Evolutionary conservation across 139 green algal species (phyloP).

Genomic region (Ostreobium quekettii): DNA sequence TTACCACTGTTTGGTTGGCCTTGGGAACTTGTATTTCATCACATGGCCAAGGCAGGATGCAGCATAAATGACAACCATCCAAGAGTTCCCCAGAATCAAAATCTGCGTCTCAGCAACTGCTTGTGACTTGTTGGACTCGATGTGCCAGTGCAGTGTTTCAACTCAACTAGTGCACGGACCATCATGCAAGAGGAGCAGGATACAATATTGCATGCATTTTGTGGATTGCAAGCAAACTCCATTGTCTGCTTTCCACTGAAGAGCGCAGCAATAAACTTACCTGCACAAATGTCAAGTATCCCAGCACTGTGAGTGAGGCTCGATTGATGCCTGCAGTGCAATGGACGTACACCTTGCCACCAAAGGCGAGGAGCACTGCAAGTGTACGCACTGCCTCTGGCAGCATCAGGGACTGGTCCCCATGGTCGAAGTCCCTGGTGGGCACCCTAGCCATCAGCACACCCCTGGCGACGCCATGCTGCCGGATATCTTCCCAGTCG

Average conservation of each 20-base stretch:
- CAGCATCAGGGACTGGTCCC: slow-evolving; percentile 64
- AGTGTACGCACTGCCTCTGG: slow-evolving; percentile 55
- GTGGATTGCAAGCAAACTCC: too few relatives aligned
- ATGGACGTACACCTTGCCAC: slow-evolving; percentile 61
- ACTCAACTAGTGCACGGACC: too few relatives aligned
- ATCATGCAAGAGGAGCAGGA: too few relatives aligned
- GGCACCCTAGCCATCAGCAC: slow-evolving; percentile 43
- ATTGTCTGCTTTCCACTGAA: neutral
- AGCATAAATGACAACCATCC: too few relatives aligned
- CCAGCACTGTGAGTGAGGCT: slow-evolving; percentile 55
- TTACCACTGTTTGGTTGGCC: too few relatives aligned
- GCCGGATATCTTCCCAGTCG: slow-evolving; percentile 31
- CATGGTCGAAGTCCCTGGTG: slow-evolving; percentile 64
- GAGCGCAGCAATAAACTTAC: neutral
- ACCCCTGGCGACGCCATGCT: slow-evolving; percentile 28
- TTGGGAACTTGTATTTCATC: too few relatives aligned
- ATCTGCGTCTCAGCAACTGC: too few relatives aligned
- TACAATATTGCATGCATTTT: too few relatives aligned
- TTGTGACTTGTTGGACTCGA: too few relatives aligned
- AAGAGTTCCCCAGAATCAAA: too few relatives aligned
- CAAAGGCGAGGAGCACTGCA: slow-evolving; percentile 33
- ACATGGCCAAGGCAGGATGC: too few relatives aligned
- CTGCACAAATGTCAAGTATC: slow-evolving; percentile 62
- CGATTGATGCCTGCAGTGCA: slow-evolving; percentile 78
- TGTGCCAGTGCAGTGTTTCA: too few relatives aligned